Evolutionary conservation across 805 yeast genomes (phyloP).

Genomic region (Candida maltosa): DNA sequence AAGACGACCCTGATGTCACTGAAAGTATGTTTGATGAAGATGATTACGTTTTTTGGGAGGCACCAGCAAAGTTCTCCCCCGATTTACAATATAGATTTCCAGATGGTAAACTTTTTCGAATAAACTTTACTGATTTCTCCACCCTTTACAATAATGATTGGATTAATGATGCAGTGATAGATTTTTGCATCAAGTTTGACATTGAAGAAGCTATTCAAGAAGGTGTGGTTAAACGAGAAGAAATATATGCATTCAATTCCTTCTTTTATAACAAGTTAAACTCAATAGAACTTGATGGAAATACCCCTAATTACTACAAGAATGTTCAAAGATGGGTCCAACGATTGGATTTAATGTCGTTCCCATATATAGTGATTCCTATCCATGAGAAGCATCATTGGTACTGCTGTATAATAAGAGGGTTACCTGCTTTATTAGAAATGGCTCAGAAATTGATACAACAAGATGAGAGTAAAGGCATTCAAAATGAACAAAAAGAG

Average conservation of each 20-base stretch:
- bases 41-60: conserved; percentile 15
- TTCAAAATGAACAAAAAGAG: neutral
- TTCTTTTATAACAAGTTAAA: conserved; percentile 71
- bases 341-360: conserved; percentile 56
- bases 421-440: conserved; percentile 37
- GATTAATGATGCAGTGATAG: conserved; percentile 87
- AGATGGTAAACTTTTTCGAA: conserved; percentile 52
- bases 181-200: conserved; percentile 70
- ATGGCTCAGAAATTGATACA: conserved; percentile 5
- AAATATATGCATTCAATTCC: conserved; percentile 59
- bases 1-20: neutral
- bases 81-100: conserved; percentile 49
- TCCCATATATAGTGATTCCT: conserved; percentile 69
- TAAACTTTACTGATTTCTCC: conserved; percentile 69
- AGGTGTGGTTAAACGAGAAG: conserved; percentile 18
- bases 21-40: conserved; percentile 5
- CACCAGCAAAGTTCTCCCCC: conserved; percentile 41
- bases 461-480: conserved; percentile 1
- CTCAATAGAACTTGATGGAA: conserved; percentile 9
- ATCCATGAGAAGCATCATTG: conserved; percentile 82
- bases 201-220: conserved; percentile 35
- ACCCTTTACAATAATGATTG: conserved; percentile 79
- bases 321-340: conserved; percentile 78
- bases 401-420: conserved; percentile 75
- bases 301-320: conserved; percentile 41